Evolutionary conservation across 345 rosid species (phyloP).

Genomic region (Anacardium occidentale): DNA sequence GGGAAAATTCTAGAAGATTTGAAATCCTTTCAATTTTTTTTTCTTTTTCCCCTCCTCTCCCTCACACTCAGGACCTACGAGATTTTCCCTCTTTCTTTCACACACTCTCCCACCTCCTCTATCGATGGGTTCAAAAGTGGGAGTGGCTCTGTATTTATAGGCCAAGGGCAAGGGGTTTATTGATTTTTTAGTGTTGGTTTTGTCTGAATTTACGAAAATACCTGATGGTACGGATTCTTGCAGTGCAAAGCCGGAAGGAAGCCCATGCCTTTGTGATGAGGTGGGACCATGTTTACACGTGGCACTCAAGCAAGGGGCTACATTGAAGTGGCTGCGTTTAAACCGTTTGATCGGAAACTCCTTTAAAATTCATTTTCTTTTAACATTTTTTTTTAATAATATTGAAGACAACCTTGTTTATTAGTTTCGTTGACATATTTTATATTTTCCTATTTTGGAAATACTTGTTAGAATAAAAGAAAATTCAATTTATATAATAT

Average conservation of each 20-base stretch:
- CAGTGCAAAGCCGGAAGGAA: background rate
- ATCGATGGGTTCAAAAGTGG: constrained; percentile 6
- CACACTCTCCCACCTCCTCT: constrained; percentile 24
- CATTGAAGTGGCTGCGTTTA: background rate
- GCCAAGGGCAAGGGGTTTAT: constrained; percentile 4
- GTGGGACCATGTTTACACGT: constrained; percentile 22
- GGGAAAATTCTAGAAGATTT: constrained; percentile 16
- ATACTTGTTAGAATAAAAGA: no score
- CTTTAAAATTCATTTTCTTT: no score
- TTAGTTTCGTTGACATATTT: no score
- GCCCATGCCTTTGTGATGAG: background rate
- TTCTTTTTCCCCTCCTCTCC: background rate
- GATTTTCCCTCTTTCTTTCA: constrained; percentile 16
- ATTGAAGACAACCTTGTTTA: no score
- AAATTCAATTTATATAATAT: no score
- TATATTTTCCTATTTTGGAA: no score
- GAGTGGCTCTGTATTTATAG: constrained; percentile 36
- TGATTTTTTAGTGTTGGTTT: constrained; percentile 6
- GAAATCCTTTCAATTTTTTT: constrained; percentile 6
- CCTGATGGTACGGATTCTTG: constrained; percentile 13
- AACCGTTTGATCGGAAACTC: constrained; percentile 1
- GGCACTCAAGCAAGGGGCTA: constrained; percentile 17
- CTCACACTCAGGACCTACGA: background rate
- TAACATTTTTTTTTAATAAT: background rate
- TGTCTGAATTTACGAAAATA: constrained; percentile 31